Percentiles rank a stretch among this genome's conserved stretches.
Evolutionary conservation across 129 eudicot species (phyloP).

Genomic region (Solidago caesia): DNA sequence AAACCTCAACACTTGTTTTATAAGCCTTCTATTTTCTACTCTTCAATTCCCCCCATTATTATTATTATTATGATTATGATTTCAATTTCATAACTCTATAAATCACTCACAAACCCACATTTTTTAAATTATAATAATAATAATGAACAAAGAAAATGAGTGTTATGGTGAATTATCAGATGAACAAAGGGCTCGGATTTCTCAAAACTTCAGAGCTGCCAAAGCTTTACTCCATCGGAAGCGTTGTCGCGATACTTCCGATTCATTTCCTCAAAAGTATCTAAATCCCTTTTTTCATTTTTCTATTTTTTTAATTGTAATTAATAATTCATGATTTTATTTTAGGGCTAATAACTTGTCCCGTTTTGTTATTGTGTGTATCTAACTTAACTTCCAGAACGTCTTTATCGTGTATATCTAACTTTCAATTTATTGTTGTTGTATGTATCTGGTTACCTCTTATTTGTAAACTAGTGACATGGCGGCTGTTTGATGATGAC

Average conservation of each 20-base stretch:
- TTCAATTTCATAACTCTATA: not conserved
- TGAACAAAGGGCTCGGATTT: conserved; percentile 83
- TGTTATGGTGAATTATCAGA: conserved; percentile 50
- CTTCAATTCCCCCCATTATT: not conserved
- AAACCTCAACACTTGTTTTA: not conserved
- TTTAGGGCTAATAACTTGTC: too few species aligned
- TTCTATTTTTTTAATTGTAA: not conserved
- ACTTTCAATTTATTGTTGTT: too few species aligned
- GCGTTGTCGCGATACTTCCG: conserved; percentile 36
- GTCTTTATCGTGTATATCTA: too few species aligned
- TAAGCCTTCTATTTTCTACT: not conserved
- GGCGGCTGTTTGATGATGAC: too few species aligned
- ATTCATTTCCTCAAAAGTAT: conserved; percentile 39
- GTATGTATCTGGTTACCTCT: too few species aligned
- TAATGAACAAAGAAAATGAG: conserved; percentile 42
- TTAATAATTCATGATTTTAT: not conserved
- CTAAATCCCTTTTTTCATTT: not conserved
- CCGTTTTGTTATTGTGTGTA: too few species aligned
- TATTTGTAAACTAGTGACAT: too few species aligned
- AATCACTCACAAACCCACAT: not conserved
- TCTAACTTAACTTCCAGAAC: too few species aligned
- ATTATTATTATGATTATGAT: not conserved
- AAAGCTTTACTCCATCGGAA: conserved; percentile 78
- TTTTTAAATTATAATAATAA: not conserved
- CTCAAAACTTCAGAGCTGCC: conserved; percentile 71